Evolutionary conservation across 148 eudicot genomes (phyloP), one percentile per base, ranked within the genome.

Genomic region (Dysphania ambrosioides): DNA sequence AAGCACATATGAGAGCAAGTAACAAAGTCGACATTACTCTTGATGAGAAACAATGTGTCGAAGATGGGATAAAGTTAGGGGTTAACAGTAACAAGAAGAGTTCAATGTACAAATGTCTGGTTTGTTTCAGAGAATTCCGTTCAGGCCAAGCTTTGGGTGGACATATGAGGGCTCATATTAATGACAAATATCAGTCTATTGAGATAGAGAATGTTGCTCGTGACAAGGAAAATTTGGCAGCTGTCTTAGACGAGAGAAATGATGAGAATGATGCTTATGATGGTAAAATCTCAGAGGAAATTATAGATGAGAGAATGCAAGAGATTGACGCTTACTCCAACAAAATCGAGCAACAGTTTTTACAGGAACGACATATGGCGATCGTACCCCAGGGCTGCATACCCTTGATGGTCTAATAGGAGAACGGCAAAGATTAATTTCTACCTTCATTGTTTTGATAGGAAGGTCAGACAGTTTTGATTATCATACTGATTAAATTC

Each of bases 131-230:
- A 72, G 75, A 38, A 21, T 89, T 88, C 61, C 19, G 63, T 59
- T 83, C 90, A 24, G 90, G 90, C 4, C 89, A 82, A 80, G 88
- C 88, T 64, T 78, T 88, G 75, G 88, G 92, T 40, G 90, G 88
- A 31, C 92, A 88, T 79, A 86, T 81, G 83, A 88, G 87, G 81
- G 88, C 84, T 85, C 92, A 88, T 72, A 76, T 63, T 67, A 40
- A 63, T 41, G 80, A 70, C 26, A 72, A 59, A 6, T 11, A 72
- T n/a, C 85, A 66, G 58, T 74, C 58, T 51, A 78, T 34, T 66
- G 77, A 58, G 60, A 70, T 12, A 31, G 83, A 71, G 65, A 42
- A 27, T 61, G 29, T 44, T 18, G 60, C 56, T 63, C 32, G 29
- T 51, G 62, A 67, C 51, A 59, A 65, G 42, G 70, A 61, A 19